Evolutionary conservation across 768 basidiomycete genomes (phyloP), one percentile per base, ranked within the genome.

Genomic region (Amanita thiersii): DNA sequence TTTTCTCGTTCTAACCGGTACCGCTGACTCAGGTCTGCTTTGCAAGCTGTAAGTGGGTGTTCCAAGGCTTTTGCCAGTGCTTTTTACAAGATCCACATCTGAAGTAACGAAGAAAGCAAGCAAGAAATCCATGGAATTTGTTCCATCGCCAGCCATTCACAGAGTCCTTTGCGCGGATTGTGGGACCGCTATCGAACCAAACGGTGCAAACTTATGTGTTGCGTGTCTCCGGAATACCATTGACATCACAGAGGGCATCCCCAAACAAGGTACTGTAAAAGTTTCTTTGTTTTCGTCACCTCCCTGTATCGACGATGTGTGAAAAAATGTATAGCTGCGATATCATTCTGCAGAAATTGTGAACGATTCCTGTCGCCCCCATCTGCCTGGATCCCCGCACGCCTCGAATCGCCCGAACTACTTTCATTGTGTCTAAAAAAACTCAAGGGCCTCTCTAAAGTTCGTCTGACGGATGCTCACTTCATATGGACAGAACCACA

Each of bases 401-500:
- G 77, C 43, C 88, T 86, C 0, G 96, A 99, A 67, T 94, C 90
- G 0, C 67, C 94, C 39, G 93, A 98, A 56, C 72, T 99, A 18
- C 73, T 99, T 23, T 87, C 94, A 2, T 81, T 98, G 44, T 98
- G 96, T 60, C 65, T 99, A 45, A 89, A 87, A 58, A 94, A 93
- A 60, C 78, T 98, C 53, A 94, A 93, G 57, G 92, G 92, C 2
- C 69, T 98, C 17, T 83, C 79, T 53, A 93, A 90, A 69, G 91
- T 98, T 19, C 86, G 94, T 37, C 64, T 99, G 31, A 93, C 96
- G n/a, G 94, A 98, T 48, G 96, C 96, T 2, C 88, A 91, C 49
- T 98, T 98, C 60, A 90, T 98, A 54, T 99, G 96, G 96, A 99
- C 96, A 15, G 96, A 99, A 56, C 96, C 96, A 2, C 94, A 99